Base-by-base conservation (phyloP, 2,329 filamentous ascomycete species). In the Fusarium buxicola region DNA sequence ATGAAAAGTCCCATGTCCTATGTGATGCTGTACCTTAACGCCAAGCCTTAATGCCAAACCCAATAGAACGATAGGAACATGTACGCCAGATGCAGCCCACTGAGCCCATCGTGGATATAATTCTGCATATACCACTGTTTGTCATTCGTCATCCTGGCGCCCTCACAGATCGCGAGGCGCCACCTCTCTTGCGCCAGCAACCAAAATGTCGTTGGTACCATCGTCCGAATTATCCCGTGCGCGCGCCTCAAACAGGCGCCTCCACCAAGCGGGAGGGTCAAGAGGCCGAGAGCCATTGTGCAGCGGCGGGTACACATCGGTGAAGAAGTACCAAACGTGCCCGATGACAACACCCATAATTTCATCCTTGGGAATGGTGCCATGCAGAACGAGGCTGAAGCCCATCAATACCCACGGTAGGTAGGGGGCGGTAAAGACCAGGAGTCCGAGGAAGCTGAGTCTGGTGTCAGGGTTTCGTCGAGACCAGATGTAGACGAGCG, bases 251-350 rank as follows among this genome's bases (percentile, higher is more conserved):
- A 97, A 97, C 15, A 98, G 73, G 36, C 93, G 85, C 55, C 91
- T 86, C 94, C 94, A 99, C 89, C 92, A 97, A 57, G 81, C 80
- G 0, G 95, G 95, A 32, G 95, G 94, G 70, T 97, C 94, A 43
- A 99, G 82, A 1, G 95, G 95, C 53, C 92, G 85, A 47, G 90
- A 89, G 15, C 92, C 92, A 63, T 90, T 88, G 77, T 97, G 92
- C 38, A 97, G 85, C 4, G 93, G 91, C 4, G 95, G 95, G 76
- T 97, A 99, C 13, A 99, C 94, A 75, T 99, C 95, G 58, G 89
- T 92, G 77, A 98, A 97, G 80, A 97, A 99, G 77, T 98, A 99
- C 90, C 94, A 98, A 35, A 98, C 84, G 77, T 99, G 95, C 9
- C 95, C 95, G 34, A 98, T 94, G 9, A 95, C 88, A 13, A 97